Evolutionary conservation across 352 stramenopile species (phyloP).

Genomic region (Pythium utonaiense): DNA sequence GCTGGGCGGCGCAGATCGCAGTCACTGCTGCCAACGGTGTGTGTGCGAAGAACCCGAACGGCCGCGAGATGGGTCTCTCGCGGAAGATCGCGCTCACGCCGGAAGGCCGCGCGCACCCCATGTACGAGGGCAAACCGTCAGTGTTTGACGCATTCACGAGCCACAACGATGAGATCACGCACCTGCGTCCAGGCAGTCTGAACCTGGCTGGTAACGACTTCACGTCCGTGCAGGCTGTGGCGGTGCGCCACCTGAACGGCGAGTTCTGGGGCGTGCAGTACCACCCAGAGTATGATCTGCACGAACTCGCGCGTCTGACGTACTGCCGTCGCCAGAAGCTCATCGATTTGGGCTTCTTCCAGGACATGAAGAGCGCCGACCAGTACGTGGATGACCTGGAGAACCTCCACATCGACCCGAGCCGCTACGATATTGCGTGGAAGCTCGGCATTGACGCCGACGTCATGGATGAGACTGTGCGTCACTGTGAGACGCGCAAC

Average conservation of each 20-base stretch:
- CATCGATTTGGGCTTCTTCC: conserved; percentile 70
- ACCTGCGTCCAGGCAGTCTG: conserved; percentile 61
- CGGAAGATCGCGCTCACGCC: conserved; percentile 76
- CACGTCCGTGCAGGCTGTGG: conserved; percentile 67
- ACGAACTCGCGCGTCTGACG: conserved; percentile 71
- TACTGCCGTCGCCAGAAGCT: conserved; percentile 67
- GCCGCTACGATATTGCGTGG: conserved; percentile 77
- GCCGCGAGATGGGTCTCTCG: conserved; percentile 71
- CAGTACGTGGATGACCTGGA: conserved; percentile 75
- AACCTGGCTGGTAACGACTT: conserved; percentile 61
- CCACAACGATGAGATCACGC: conserved; percentile 81
- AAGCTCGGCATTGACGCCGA: conserved; percentile 70
- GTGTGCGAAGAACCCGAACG: conserved; percentile 59
- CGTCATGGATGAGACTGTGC: conserved; percentile 77
- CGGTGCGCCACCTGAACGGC: conserved; percentile 69
- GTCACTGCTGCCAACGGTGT: conserved; percentile 58
- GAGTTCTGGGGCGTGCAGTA: conserved; percentile 87
- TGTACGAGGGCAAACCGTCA: conserved; percentile 77
- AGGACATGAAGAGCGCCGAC: conserved; percentile 61
- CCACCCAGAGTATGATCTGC: conserved; percentile 80
- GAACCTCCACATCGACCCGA: conserved; percentile 64
- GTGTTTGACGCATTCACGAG: conserved; percentile 82
- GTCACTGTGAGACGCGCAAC: conserved; percentile 77
- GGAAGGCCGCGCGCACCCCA: conserved; percentile 69
- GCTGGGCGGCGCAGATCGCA: conserved; percentile 79